Conservation (phyloP, 2,329 filamentous ascomycete species). For the Trichoderma gracile region DNA sequence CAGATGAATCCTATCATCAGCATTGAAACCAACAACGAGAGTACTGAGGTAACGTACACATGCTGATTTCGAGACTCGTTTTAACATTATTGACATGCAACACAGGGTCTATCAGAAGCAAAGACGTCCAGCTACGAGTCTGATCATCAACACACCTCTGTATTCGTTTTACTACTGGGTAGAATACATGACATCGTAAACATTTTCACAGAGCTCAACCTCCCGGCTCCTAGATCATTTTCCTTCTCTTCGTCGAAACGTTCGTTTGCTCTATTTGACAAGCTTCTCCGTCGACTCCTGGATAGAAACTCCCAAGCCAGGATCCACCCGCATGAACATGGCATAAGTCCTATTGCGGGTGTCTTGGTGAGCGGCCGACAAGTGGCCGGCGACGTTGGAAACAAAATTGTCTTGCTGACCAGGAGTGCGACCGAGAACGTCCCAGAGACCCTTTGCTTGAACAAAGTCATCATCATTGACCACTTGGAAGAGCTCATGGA, state of each 20-base stretch:
- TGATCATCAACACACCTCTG: neutral
- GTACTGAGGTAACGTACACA: too few species aligned
- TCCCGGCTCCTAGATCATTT: too few species aligned
- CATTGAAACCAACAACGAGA: too few species aligned
- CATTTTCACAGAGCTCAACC: neutral
- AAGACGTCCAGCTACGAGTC: neutral
- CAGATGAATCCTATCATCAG: too few species aligned
- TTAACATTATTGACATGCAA: too few species aligned
- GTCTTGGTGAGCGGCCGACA: constrained; percentile 54
- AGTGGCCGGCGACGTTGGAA: constrained; percentile 58
- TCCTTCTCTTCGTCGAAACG: too few species aligned
- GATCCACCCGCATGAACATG: constrained; percentile 61
- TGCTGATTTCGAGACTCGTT: too few species aligned
- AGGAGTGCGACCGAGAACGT: constrained; percentile 47
- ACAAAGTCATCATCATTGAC: constrained; percentile 53
- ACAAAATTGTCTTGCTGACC: constrained; percentile 65
- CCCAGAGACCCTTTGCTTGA: constrained; percentile 52
- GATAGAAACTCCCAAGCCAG: constrained; percentile 54
- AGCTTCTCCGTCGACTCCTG: constrained; percentile 54
- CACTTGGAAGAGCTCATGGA: constrained; percentile 47
- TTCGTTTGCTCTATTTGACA: constrained; percentile 29
- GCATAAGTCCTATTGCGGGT: constrained; percentile 60
- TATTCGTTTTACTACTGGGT: neutral
- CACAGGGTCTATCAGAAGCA: too few species aligned
- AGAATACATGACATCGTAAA: neutral